Percentiles rank a stretch among this genome's conserved stretches.
Conservation (phyloP, 495 filamentous ascomycete species). For the Glutinoglossum americanum region DNA sequence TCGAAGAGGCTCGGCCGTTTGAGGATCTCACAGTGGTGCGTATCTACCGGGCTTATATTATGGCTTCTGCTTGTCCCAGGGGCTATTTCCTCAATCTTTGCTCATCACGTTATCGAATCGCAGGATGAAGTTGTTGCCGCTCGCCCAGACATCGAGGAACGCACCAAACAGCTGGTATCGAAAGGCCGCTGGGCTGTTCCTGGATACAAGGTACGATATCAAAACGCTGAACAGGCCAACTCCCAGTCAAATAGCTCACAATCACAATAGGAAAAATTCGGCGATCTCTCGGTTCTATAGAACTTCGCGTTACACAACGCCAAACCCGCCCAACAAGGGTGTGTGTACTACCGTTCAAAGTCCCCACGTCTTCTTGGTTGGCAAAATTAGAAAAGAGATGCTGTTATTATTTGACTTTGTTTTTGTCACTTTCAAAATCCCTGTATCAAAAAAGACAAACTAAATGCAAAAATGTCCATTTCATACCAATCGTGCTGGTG, state of each 20-base stretch:
- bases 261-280: slow-evolving; percentile 72
- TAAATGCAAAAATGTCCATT: background rate
- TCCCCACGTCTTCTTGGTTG: background rate
- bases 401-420: background rate
- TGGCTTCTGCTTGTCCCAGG: background rate
- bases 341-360: background rate
- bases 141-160: slow-evolving; percentile 87
- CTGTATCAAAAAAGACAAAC: background rate
- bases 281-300: slow-evolving; percentile 83
- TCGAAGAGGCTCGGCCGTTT: slow-evolving; percentile 86
- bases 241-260: background rate
- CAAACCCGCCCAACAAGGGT: background rate
- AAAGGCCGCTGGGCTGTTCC: slow-evolving; percentile 95
- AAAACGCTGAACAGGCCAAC: background rate
- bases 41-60: slow-evolving; percentile 15
- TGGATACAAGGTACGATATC: slow-evolving; percentile 79
- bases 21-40: slow-evolving; percentile 94
- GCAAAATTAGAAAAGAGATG: background rate
- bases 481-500: background rate
- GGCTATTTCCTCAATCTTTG: background rate
- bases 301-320: slow-evolving; percentile 4
- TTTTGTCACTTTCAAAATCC: background rate
- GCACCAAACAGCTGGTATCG: slow-evolving; percentile 73
- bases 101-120: background rate
- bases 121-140: slow-evolving; percentile 82